These are phyloP conservation scores for Rhodofomes roseus DNA, from an alignment of 1,284 basidiomycete species.

Conservation along the genomic window DNA sequence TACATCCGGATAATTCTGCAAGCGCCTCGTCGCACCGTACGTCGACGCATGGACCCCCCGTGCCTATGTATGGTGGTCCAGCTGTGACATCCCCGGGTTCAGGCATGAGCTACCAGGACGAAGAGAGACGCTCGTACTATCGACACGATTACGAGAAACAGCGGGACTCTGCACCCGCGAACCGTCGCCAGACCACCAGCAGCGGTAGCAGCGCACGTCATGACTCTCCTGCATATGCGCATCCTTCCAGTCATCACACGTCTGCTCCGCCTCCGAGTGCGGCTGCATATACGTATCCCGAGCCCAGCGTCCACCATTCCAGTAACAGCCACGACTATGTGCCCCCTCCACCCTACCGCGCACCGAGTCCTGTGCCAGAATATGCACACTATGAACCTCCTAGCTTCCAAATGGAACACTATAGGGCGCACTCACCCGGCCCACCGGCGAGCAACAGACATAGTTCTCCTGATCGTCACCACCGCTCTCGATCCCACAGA, in stretches of 20 bases:
- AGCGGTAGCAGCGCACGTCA: background rate
- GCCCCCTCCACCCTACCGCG: background rate
- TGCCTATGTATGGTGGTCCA: background rate
- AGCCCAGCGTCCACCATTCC: background rate
- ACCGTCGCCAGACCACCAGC: slow-evolving; percentile 6
- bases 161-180: slow-evolving; percentile 14
- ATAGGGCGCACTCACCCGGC: background rate
- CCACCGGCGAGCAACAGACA: background rate
- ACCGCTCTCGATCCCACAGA: background rate
- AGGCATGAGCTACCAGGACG: background rate
- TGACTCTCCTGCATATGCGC: background rate
- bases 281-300: background rate
- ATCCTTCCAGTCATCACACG: background rate
- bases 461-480: background rate
- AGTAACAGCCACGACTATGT: background rate
- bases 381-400: background rate
- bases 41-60: background rate
- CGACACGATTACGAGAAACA: slow-evolving; percentile 33
- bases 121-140: slow-evolving; percentile 26
- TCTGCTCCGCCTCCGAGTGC: background rate
- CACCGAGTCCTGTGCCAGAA: background rate
- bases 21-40: background rate
- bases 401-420: background rate
- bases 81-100: background rate
- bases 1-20: background rate